Base-by-base conservation (phyloP, 192 early-diverging fungal species). In the Glomus cerebriforme region DNA sequence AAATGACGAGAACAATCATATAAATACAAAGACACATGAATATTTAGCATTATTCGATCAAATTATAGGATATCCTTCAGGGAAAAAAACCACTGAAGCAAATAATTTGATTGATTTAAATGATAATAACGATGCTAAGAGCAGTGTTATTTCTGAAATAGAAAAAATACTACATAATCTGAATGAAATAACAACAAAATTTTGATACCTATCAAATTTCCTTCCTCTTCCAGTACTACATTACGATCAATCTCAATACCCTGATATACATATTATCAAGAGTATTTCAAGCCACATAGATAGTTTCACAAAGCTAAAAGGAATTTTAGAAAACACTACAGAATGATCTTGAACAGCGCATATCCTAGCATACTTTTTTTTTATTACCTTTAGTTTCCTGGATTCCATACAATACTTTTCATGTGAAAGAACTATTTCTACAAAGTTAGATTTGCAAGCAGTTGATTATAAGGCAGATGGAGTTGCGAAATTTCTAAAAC, bases 311-410 rank as follows among this genome's bases (percentile, higher is more conserved):
- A 54, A 54, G 5, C 19, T 54, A 4, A 22, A 54, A 19, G 49
- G 49, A 19, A 0, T 17, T 5, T 19, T 54, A 17, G 4, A 67
- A 67, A 67, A 67, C 34, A 37, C 34, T 6, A 35, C 65, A 35
- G 65, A 67, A 35, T 4, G 65, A 67, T 65, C 63, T 65, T 65
- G 63, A 27, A 65, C 63, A 65, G 63, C 63, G n/a, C 65, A 67
- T 67, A 37, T 67, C 32, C 65, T 67, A 7, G 12, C 65, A 35
- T 67, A 67, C 19, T 67, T 67, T 67, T 67, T 67, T 67, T 67
- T 67, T 37, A 67, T 39, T 39, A 67, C 65, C 6, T 67, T 67
- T 37, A 67, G 65, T 39, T 67, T 39, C 31, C 4, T 67, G 65
- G 65, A 39, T 67, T 67, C 32, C 19, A 37, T 67, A 37, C 65